phyloP scores from a whole-genome alignment of 805 yeast species.

The Metschnikowia cerradonensis region DNA sequence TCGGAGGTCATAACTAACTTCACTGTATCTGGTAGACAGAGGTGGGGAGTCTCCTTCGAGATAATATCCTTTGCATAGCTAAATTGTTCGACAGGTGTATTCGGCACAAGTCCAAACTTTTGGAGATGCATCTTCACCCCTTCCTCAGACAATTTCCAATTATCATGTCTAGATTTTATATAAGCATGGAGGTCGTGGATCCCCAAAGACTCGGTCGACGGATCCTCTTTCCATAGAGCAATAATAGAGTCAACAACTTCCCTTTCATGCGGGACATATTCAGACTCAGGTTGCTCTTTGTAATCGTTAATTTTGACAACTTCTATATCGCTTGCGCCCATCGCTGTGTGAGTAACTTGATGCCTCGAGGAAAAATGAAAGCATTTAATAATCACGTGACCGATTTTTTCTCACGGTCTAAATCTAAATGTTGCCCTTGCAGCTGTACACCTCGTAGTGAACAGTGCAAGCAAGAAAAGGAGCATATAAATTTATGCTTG shows the following conservation, averaged over 20 bases:
- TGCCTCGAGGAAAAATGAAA: background rate
- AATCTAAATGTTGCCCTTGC: too few relatives aligned
- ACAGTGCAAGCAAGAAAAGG: too few relatives aligned
- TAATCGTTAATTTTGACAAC: slow-evolving; percentile 37
- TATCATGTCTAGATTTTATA: slow-evolving; percentile 48
- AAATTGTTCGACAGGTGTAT: slow-evolving; percentile 32
- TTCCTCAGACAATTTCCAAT: slow-evolving; percentile 62
- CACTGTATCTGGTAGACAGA: slow-evolving; percentile 40
- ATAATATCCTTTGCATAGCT: slow-evolving; percentile 53
- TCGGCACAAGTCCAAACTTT: slow-evolving; percentile 47
- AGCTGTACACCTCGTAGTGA: too few relatives aligned
- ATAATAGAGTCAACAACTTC: slow-evolving; percentile 60
- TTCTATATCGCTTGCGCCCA: slow-evolving; percentile 21
- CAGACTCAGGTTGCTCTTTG: slow-evolving; percentile 18
- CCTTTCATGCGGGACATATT: slow-evolving; percentile 50
- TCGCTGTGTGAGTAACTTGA: background rate
- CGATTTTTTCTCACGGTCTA: background rate
- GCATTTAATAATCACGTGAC: background rate
- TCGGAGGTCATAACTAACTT: slow-evolving; percentile 45
- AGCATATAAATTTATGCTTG: too few relatives aligned
- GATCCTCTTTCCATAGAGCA: slow-evolving; percentile 63
- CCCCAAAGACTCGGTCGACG: slow-evolving; percentile 56
- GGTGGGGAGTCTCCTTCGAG: slow-evolving; percentile 46
- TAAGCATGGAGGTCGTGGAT: slow-evolving; percentile 48
- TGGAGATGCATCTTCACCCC: slow-evolving; percentile 52